Evolutionary conservation across 768 basidiomycete genomes (phyloP).

Genomic region (Kwoniella mangroviensis): DNA sequence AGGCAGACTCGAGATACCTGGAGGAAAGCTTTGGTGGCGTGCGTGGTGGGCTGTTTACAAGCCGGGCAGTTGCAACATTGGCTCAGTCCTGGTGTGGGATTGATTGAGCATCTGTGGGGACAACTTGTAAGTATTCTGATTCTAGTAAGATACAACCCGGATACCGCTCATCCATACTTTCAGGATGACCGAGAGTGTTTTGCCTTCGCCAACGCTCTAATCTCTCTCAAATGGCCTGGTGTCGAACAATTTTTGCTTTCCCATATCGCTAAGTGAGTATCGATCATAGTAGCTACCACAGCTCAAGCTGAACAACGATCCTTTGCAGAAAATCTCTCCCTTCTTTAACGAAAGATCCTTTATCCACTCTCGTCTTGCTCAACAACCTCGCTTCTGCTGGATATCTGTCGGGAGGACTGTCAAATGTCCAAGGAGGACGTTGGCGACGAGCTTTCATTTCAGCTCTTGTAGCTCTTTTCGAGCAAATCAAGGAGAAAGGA

Average conservation of each 20-base stretch:
- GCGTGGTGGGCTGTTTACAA: slow-evolving; percentile 43
- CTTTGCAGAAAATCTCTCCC: slow-evolving; percentile 32
- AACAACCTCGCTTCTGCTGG: slow-evolving; percentile 53
- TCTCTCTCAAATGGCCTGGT: slow-evolving; percentile 49
- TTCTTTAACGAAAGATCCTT: slow-evolving; percentile 31
- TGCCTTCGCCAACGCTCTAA: slow-evolving; percentile 47
- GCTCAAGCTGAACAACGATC: neutral
- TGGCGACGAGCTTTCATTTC: slow-evolving; percentile 45
- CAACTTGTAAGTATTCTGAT: slow-evolving; percentile 32
- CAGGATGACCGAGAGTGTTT: slow-evolving; percentile 33
- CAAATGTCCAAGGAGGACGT: slow-evolving; percentile 55
- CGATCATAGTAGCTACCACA: neutral
- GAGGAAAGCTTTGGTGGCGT: slow-evolving; percentile 33
- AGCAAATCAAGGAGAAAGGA: neutral
- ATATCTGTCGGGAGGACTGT: slow-evolving; percentile 46
- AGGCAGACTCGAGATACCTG: slow-evolving; percentile 11
- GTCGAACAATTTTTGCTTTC: slow-evolving; percentile 56
- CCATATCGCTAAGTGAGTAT: slow-evolving; percentile 48
- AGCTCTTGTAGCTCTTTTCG: slow-evolving; percentile 18
- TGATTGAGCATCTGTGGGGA: slow-evolving; percentile 48
- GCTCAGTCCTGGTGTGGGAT: slow-evolving; percentile 49
- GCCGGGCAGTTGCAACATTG: slow-evolving; percentile 54
- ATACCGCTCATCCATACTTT: slow-evolving; percentile 2
- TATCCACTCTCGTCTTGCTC: slow-evolving; percentile 49
- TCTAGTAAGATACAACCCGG: too few species aligned